Percentiles rank a stretch among this genome's conserved stretches.
Conservation (phyloP, 2,329 filamentous ascomycete species). For the Rutstroemia sp. region DNA sequence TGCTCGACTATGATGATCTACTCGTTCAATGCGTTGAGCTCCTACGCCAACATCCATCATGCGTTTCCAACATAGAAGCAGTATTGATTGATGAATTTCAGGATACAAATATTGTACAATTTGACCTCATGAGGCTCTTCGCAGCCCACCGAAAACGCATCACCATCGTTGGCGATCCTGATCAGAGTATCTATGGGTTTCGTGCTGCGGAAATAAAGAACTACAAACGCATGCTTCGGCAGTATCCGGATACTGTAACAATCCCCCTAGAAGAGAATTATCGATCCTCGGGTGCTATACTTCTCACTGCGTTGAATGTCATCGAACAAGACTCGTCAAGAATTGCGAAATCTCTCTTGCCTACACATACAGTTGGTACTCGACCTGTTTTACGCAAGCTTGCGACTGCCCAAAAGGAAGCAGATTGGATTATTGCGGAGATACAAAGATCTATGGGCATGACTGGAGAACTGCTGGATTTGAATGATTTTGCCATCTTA, state of each 20-base stretch:
- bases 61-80: constrained; percentile 81
- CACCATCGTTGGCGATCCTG: constrained; percentile 91
- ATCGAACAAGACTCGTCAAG: constrained; percentile 84
- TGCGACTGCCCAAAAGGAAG: constrained; percentile 63
- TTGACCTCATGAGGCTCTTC: constrained; percentile 86
- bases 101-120: constrained; percentile 92
- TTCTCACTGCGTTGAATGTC: constrained; percentile 71
- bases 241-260: constrained; percentile 72
- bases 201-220: constrained; percentile 90
- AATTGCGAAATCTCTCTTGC: constrained; percentile 70
- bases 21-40: constrained; percentile 77
- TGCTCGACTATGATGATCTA: constrained; percentile 92
- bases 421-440: constrained; percentile 82
- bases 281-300: constrained; percentile 78
- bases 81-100: constrained; percentile 97
- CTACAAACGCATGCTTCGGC: constrained; percentile 65
- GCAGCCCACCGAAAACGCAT: constrained; percentile 67
- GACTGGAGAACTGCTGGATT: constrained; percentile 64
- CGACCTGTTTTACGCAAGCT: constrained; percentile 74
- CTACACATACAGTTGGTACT: constrained; percentile 74
- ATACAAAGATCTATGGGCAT: constrained; percentile 64
- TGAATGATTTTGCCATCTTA: constrained; percentile 77
- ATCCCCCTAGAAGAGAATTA: constrained; percentile 92
- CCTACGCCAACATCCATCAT: constrained; percentile 63
- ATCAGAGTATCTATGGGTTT: constrained; percentile 97